These are phyloP conservation scores for Hondaea fermentalgiana DNA, from an alignment of 108 stramenopile species.

Conservation along the genomic window DNA sequence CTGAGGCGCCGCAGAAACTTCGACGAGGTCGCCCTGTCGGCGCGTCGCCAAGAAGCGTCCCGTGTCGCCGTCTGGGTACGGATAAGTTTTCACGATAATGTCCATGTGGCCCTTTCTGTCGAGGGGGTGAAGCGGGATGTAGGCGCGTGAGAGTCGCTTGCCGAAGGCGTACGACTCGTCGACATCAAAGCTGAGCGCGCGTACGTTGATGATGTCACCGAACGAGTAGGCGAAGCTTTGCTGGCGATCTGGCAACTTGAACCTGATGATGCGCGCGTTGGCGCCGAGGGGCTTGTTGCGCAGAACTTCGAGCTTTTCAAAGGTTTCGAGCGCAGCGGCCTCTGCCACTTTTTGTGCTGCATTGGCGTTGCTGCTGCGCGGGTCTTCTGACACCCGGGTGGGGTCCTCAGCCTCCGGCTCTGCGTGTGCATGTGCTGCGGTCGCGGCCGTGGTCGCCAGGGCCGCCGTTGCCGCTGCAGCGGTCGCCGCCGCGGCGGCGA, in stretches of 20 bases:
- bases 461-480: too few relatives aligned
- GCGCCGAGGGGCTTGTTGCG: background rate
- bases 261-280: background rate
- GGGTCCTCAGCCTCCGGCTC: too few relatives aligned
- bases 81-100: slow-evolving; percentile 2
- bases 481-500: too few relatives aligned
- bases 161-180: slow-evolving; percentile 3
- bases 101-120: background rate
- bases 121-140: slow-evolving; percentile 4
- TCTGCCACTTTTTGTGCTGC: background rate
- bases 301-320: background rate
- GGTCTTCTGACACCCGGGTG: too few relatives aligned
- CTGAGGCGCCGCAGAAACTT: background rate
- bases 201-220: background rate
- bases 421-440: too few relatives aligned
- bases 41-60: background rate
- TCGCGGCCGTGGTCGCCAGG: too few relatives aligned
- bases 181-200: background rate
- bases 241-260: background rate
- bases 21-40: background rate
- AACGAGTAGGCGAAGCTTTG: background rate
- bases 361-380: background rate
- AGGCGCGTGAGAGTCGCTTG: background rate
- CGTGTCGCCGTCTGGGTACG: background rate
- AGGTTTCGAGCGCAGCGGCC: background rate